Evolutionary conservation across 2,329 filamentous ascomycete genomes (phyloP).

Genomic region (Aureobasidium namibiae): DNA sequence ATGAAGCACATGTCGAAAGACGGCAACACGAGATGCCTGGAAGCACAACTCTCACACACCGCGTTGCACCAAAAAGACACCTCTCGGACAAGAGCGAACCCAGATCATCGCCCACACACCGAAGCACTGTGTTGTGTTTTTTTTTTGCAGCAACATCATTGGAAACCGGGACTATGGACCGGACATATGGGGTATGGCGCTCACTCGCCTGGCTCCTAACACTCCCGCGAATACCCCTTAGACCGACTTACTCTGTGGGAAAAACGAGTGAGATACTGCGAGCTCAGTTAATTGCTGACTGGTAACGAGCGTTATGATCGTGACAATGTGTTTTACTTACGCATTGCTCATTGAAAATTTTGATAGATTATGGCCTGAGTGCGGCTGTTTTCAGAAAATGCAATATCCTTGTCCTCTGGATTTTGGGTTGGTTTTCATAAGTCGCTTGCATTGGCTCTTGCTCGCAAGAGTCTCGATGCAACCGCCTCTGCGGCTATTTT

Average conservation of each 20-base stretch:
- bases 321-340: conserved; percentile 6
- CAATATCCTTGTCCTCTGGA: conserved; percentile 26
- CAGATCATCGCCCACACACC: background rate
- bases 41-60: background rate
- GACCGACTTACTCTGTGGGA: conserved; percentile 13
- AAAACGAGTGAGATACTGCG: conserved; percentile 11
- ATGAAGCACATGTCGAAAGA: conserved; percentile 8
- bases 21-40: conserved; percentile 10
- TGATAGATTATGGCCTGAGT: conserved; percentile 22
- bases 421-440: conserved; percentile 24
- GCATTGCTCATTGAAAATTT: background rate
- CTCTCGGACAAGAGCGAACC: background rate
- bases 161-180: conserved; percentile 5
- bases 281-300: conserved; percentile 4
- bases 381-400: conserved; percentile 14
- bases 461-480: background rate
- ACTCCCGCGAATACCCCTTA: conserved; percentile 11
- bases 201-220: conserved; percentile 14
- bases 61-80: background rate
- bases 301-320: conserved; percentile 10
- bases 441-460: background rate
- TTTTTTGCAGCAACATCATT: conserved; percentile 4
- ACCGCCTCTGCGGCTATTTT: conserved; percentile 12
- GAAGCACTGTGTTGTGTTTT: conserved; percentile 10
- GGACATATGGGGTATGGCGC: conserved; percentile 19